A percentile compares a stretch with the other conserved stretches of the same genome.
Conservation (phyloP, 2,329 filamentous ascomycete species). For the Clonostachys solani region DNA sequence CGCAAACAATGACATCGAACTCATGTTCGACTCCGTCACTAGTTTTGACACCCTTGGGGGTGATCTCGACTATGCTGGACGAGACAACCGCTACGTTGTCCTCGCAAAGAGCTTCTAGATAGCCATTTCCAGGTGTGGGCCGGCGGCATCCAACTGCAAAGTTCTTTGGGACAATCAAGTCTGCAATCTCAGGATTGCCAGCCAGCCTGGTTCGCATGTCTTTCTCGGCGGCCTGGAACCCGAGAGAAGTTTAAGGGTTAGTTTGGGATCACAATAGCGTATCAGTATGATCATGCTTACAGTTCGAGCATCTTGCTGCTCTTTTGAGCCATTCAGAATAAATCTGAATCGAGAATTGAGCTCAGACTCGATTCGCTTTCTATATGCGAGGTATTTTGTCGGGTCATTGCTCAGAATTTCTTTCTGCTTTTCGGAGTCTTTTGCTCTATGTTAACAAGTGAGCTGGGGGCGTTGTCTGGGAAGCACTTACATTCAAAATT, state of each 20-base stretch:
- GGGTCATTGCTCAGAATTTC: constrained; percentile 46
- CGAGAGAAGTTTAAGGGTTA: constrained; percentile 33
- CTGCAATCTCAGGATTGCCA: constrained; percentile 34
- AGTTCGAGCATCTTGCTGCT: not conserved
- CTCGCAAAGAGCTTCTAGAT: constrained; percentile 14
- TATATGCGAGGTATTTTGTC: not conserved
- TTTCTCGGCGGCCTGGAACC: constrained; percentile 12
- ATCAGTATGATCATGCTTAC: constrained; percentile 37
- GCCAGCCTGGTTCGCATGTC: constrained; percentile 4
- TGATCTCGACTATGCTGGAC: constrained; percentile 15
- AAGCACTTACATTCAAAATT: constrained; percentile 2
- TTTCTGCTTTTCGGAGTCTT: constrained; percentile 34
- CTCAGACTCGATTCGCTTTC: not conserved
- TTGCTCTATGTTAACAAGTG: not conserved
- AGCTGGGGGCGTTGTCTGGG: not conserved
- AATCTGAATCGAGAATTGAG: not conserved
- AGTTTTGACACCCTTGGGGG: constrained; percentile 17
- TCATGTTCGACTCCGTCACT: constrained; percentile 28
- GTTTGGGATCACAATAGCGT: no score
- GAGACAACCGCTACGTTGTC: constrained; percentile 10
- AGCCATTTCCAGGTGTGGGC: constrained; percentile 35
- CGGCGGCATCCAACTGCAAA: constrained; percentile 40
- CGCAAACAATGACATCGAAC: constrained; percentile 51
- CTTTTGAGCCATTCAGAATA: not conserved
- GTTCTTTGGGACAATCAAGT: constrained; percentile 27